Evolutionary conservation across 2,329 filamentous ascomycete species (phyloP), one percentile per base, ranked within the genome.

Genomic region (Cercospora zeina): DNA sequence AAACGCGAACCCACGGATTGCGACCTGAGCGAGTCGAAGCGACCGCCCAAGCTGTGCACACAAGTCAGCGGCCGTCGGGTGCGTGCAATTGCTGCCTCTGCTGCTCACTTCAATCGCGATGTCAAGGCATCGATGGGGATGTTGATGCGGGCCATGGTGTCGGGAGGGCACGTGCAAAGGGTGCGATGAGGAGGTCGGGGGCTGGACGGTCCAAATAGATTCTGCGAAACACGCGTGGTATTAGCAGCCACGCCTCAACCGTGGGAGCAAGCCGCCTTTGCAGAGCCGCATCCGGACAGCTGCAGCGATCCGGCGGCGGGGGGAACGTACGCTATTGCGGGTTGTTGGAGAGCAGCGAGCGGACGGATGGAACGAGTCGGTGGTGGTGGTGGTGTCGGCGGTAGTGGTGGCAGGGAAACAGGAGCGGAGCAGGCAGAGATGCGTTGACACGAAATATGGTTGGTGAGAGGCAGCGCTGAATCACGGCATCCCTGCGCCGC

Each of bases 121-220:
- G 93, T 96, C 77, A 97, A 80, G 73, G 89, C 87, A 77, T 96
- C 93, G 73, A 97, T 83, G 61, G 95, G 95, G 70, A 99, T 95
- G 83, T 91, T 90, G 74, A 97, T 91, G 77, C 91, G 87, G 70
- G 72, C 69, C 71, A 73, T 73, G 65, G 42, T 69, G 66, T 56
- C 60, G 16, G 45, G 31, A 47, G 7, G 53, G 33, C 34, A 33
- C 33, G 53, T 42, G 47, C 47, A 19, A 10, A 31, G 24, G 24
- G 55, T 49, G 39, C 21, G 39, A 37, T 14, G 51, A 50, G 34
- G 49, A 53, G 39, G 13, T 49, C 39, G 57, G 27, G 54, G 42
- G 51, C 31, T 1, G 37, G 53, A 33, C 39, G 37, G 30, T 45
- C 53, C 39, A 42, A 21, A 14, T 34, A 47, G 49, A 45, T 24